Base-by-base conservation (phyloP, 2,329 filamentous ascomycete species). In the Neopestalotiopsis rosae region DNA sequence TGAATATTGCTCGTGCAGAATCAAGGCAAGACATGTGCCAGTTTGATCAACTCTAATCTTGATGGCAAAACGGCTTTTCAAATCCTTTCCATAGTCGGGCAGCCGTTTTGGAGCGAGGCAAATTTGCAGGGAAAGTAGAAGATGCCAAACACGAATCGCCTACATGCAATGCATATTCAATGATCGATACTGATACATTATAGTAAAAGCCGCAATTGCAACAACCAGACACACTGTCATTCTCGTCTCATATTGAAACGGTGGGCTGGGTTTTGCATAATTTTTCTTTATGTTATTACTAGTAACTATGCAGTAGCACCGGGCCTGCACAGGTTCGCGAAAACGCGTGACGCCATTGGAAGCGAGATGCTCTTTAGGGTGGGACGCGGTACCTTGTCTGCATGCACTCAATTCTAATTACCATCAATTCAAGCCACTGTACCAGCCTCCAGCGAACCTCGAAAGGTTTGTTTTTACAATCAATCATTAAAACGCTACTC, bases 321-420 rank as follows among this genome's bases (percentile, higher is more conserved):
- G 24, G 24, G 24, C 45, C 45, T 20, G 34, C 6, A 38, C 34
- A 1, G 34, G 34, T 6, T 38, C 34, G 6, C 6, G 6, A 10
- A 52, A n/a, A 52, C 45, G 45, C 45, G 45, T 52, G 45, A 52
- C 45, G 45, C 45, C 45, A 52, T 52, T 52, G 45, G n/a, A 52
- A 20, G n/a, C 20, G 45, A 17, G 17, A 52, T n/a, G n/a, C 34
- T 7, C 10, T 38, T 38, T 38, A 10, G 34, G 34, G 34, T 38
- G 34, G 34, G 34, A 52, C 45, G 45, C 45, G 45, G 45, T 52
- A 52, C 34, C 34, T 38, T 38, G 34, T 10, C 34, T 38, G 34
- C 45, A 52, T 52, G 45, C 45, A 52, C 45, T 52, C 45, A 52
- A 52, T 52, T 52, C 45, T 38, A 52, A 52, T 52, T 20, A 20